Conservation (phyloP, 1,139 yeast species). For the Pneumocystis sp. region DNA sequence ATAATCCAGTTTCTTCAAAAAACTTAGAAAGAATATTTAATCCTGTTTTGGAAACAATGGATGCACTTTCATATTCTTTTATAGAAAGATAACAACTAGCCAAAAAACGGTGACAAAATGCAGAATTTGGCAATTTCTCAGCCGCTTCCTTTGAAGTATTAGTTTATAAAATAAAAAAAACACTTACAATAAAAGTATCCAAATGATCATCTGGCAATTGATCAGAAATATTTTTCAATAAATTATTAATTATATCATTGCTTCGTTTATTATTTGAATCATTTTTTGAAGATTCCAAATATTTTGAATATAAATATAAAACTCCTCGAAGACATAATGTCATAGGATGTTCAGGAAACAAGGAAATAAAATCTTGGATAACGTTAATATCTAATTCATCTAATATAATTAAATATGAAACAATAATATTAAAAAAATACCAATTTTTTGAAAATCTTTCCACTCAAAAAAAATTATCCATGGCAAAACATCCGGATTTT, state of each 20-base stretch:
- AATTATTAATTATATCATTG: neutral
- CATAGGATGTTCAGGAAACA: constrained; percentile 43
- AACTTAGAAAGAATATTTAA: constrained; percentile 31
- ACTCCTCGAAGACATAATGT: neutral
- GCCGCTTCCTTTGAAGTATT: constrained; percentile 40
- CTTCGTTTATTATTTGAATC: neutral
- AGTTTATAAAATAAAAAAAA: constrained; percentile 21
- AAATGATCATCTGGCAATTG: constrained; percentile 5
- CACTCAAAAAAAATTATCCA: constrained; percentile 73
- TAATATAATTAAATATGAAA: neutral
- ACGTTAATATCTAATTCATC: constrained; percentile 35
- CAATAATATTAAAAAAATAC: neutral
- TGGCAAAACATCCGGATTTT: constrained; percentile 44
- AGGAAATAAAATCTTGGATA: constrained; percentile 36
- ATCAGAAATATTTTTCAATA: neutral
- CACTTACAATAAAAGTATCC: constrained; percentile 7
- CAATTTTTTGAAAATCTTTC: constrained; percentile 41
- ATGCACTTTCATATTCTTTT: constrained; percentile 50
- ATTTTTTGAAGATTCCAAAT: neutral
- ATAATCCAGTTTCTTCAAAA: constrained; percentile 1
- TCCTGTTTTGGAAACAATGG: constrained; percentile 48
- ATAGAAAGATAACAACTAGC: constrained; percentile 45
- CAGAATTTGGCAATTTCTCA: constrained; percentile 33
- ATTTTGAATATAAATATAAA: neutral
- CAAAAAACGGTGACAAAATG: constrained; percentile 51